These are phyloP conservation scores for Craterostigma plantagineum DNA, from an alignment of 257 asterid genomes.

Conservation along the genomic window DNA sequence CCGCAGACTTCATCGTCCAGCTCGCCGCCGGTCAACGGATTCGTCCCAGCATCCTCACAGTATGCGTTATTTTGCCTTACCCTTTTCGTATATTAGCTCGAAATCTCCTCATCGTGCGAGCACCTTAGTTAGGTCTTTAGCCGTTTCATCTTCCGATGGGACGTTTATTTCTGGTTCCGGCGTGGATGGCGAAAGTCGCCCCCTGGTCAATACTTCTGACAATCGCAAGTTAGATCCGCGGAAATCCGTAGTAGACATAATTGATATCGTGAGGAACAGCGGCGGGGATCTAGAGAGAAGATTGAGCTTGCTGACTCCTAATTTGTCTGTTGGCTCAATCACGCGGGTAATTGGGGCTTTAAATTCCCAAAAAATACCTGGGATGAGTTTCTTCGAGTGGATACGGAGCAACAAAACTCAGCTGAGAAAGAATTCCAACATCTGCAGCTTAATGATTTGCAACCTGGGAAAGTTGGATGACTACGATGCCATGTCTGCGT, in stretches of 20 bases:
- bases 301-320: constrained; percentile 12
- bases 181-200: constrained; percentile 12
- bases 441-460: constrained; percentile 46
- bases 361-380: constrained; percentile 29
- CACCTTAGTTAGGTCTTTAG: constrained; percentile 10
- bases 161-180: constrained; percentile 5
- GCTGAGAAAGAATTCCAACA: constrained; percentile 19
- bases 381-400: constrained; percentile 56
- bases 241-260: constrained; percentile 16
- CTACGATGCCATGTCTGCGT: constrained; percentile 30
- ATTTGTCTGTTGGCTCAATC: constrained; percentile 15
- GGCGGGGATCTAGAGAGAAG: constrained; percentile 31
- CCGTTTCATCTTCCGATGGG: constrained; percentile 10
- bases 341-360: constrained; percentile 30
- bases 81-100: background rate
- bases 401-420: constrained; percentile 19
- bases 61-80: too few species aligned
- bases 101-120: constrained; percentile 5
- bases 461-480: constrained; percentile 63
- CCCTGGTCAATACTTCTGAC: background rate
- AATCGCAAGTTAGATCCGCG: constrained; percentile 5
- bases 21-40: too few species aligned
- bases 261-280: constrained; percentile 27
- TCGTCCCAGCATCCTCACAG: too few species aligned
- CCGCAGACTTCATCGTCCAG: too few species aligned